Evolutionary conservation across 805 yeast genomes (phyloP).

Genomic region (Sugiyamaella americana): DNA sequence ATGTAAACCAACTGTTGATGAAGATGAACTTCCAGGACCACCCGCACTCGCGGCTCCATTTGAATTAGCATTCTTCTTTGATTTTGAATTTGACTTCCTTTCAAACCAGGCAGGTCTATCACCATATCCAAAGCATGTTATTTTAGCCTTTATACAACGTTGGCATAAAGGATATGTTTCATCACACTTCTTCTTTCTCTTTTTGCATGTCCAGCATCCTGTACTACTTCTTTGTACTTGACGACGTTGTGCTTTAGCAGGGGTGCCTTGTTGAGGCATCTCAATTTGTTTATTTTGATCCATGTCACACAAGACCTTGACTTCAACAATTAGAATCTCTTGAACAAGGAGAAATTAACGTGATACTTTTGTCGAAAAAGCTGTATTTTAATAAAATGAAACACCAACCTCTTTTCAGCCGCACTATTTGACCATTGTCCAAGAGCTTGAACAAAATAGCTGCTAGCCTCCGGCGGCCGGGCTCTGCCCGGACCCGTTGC

Average conservation of each 20-base stretch:
- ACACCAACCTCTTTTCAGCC: no score
- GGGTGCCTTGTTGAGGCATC: no score
- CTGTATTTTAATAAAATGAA: no score
- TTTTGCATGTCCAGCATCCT: constrained; percentile 15
- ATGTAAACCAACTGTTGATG: background rate
- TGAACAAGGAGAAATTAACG: no score
- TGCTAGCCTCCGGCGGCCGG: no score
- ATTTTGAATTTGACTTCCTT: constrained; percentile 10
- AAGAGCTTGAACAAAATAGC: no score
- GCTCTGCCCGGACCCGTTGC: no score
- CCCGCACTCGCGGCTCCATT: background rate
- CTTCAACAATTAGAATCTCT: no score
- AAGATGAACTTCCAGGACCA: background rate
- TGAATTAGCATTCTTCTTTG: background rate
- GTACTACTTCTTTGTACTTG: constrained; percentile 4
- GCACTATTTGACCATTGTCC: no score
- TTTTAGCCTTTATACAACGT: constrained; percentile 6
- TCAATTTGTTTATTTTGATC: constrained; percentile 1
- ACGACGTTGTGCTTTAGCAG: background rate
- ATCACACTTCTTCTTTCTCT: constrained; percentile 13
- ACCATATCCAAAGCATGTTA: constrained; percentile 11
- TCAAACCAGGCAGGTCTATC: constrained; percentile 11
- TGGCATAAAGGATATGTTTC: constrained; percentile 11
- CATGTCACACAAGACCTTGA: no score
- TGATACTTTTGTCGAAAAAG: no score